Evolutionary conservation across 2,329 filamentous ascomycete species (phyloP).

Genomic region (Rhexocercosporidium sp.): DNA sequence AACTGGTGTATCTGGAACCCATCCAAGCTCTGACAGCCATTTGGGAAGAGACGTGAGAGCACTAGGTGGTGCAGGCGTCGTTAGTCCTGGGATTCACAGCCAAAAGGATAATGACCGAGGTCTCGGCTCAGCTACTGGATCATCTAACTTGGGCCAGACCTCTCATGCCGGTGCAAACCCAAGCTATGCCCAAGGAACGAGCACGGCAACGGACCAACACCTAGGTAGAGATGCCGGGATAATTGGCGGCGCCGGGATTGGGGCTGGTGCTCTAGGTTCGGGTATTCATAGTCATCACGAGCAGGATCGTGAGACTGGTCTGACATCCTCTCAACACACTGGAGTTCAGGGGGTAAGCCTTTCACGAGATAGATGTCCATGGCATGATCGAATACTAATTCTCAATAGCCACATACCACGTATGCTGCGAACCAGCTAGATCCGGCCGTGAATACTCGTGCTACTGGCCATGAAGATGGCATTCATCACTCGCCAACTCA

Average conservation of each 20-base stretch:
- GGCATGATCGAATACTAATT: not conserved
- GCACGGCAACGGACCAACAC: constrained; percentile 17
- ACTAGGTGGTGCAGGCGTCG: constrained; percentile 23
- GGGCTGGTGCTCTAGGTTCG: constrained; percentile 22
- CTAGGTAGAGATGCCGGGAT: constrained; percentile 28
- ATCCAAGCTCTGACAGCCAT: constrained; percentile 31
- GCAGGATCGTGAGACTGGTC: constrained; percentile 14
- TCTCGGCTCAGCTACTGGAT: not conserved
- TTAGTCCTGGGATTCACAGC: constrained; percentile 34
- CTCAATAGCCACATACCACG: constrained; percentile 38
- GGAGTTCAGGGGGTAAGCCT: constrained; percentile 5
- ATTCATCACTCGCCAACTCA: constrained; percentile 26
- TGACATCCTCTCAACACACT: not conserved
- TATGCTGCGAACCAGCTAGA: constrained; percentile 39
- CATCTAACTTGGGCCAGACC: constrained; percentile 4
- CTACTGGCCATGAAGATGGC: constrained; percentile 26
- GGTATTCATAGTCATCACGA: constrained; percentile 28
- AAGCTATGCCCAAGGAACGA: not conserved
- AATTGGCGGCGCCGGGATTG: constrained; percentile 19
- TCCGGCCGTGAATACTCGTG: constrained; percentile 29
- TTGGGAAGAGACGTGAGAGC: constrained; percentile 26
- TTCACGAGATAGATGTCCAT: not conserved
- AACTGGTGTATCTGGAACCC: not conserved
- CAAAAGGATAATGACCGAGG: constrained; percentile 19
- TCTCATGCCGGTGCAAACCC: constrained; percentile 10